Evolutionary conservation across 75 land plant species (phyloP).

Genomic region (Selaginella moellendorffii): DNA sequence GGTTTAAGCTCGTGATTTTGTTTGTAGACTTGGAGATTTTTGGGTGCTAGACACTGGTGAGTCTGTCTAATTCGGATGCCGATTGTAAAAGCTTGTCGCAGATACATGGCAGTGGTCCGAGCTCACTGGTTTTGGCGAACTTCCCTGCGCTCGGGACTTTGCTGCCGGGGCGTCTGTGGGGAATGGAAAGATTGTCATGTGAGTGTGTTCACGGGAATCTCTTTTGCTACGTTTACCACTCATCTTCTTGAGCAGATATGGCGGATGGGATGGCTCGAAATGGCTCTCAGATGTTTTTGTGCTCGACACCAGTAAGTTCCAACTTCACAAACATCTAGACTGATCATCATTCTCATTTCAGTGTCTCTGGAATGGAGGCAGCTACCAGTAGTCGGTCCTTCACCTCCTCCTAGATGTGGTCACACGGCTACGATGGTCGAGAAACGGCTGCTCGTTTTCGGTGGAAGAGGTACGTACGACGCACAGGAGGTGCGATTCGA

Average conservation of each 20-base stretch:
- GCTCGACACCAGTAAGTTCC: conserved; percentile 72
- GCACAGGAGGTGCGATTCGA: too few species aligned
- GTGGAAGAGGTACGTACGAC: conserved; percentile 66
- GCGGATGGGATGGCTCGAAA: conserved; percentile 96
- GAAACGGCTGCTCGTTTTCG: conserved; percentile 83
- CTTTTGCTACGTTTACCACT: too few species aligned
- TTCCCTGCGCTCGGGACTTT: conserved; percentile 85
- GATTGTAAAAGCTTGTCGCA: too few species aligned
- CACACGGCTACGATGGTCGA: conserved; percentile 94
- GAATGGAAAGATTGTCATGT: conserved; percentile 84
- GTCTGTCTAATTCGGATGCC: too few species aligned
- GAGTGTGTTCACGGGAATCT: conserved; percentile 13
- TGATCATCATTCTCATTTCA: conserved; percentile 9
- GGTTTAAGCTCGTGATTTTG: not conserved
- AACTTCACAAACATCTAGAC: not conserved
- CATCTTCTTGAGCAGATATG: conserved; percentile 46
- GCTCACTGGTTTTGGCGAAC: conserved; percentile 72
- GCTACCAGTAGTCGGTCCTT: conserved; percentile 51
- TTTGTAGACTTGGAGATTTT: conserved; percentile 76
- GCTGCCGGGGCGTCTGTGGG: conserved; percentile 86
- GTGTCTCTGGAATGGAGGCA: conserved; percentile 91
- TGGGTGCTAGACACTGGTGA: conserved; percentile 98
- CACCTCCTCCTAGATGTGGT: conserved; percentile 92
- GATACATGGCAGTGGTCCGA: conserved; percentile 99
- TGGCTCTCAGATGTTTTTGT: conserved; percentile 94